Conservation (phyloP, 371 early-diverging fungal species). For the Phascolomyces articulosus region DNA sequence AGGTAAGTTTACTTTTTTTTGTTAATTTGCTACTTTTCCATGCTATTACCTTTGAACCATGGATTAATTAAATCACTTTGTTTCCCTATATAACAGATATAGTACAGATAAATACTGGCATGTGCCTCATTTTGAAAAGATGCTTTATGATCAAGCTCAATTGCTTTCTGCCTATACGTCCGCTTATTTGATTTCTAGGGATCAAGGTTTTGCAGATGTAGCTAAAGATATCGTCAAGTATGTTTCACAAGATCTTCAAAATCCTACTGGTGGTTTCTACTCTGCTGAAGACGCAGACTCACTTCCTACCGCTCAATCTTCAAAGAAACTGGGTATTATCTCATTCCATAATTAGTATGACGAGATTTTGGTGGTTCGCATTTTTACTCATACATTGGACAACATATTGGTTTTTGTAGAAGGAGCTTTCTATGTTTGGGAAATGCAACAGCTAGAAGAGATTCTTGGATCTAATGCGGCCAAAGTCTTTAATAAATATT, state of each 20-base stretch:
- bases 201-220: conserved; percentile 49
- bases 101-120: conserved; percentile 51
- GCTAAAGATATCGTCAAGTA: conserved; percentile 61
- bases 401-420: conserved; percentile 33
- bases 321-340: conserved; percentile 48
- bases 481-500: conserved; percentile 48
- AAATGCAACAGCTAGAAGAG: conserved; percentile 42
- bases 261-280: conserved; percentile 61
- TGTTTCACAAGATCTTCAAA: conserved; percentile 51
- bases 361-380: too few species aligned
- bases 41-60: conserved; percentile 17
- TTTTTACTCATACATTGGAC: too few species aligned
- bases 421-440: conserved; percentile 76
- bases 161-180: conserved; percentile 54
- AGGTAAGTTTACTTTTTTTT: conserved; percentile 43
- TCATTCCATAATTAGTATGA: too few species aligned
- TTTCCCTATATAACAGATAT: conserved; percentile 25
- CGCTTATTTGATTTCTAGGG: conserved; percentile 50
- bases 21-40: not conserved
- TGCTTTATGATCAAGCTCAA: conserved; percentile 76
- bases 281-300: conserved; percentile 78
- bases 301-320: conserved; percentile 31
- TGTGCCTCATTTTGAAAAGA: conserved; percentile 67
- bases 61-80: too few species aligned
- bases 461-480: conserved; percentile 42